Evolutionary conservation across 352 stramenopile genomes (phyloP).

Genomic region (Globisporangium splendens): DNA sequence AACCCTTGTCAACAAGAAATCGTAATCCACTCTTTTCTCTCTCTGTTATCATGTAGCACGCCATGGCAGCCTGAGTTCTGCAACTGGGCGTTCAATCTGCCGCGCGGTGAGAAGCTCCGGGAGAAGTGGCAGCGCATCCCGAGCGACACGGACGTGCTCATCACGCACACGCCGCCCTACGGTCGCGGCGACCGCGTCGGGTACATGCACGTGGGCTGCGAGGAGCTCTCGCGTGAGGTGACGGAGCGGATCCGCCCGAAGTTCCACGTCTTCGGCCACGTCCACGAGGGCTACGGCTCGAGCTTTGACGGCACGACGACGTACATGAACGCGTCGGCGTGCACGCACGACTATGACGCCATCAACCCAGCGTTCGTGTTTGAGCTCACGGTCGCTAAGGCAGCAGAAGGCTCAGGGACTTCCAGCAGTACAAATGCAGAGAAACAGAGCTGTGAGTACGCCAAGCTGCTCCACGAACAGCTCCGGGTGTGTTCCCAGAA

Average conservation of each 20-base stretch:
- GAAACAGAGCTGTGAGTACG: slow-evolving; percentile 23
- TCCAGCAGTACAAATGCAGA: too few species aligned
- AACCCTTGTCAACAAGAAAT: background rate
- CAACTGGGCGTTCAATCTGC: slow-evolving; percentile 79
- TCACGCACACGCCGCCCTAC: slow-evolving; percentile 86
- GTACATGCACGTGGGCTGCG: slow-evolving; percentile 61
- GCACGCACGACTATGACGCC: slow-evolving; percentile 72
- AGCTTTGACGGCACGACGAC: slow-evolving; percentile 69
- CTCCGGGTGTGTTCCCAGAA: slow-evolving; percentile 66
- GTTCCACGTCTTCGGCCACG: slow-evolving; percentile 89
- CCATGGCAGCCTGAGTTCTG: slow-evolving; percentile 85
- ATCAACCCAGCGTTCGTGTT: slow-evolving; percentile 68
- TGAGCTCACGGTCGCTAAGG: slow-evolving; percentile 21
- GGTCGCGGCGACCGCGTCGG: slow-evolving; percentile 66
- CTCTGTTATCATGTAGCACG: slow-evolving; percentile 2
- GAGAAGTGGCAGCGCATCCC: slow-evolving; percentile 53
- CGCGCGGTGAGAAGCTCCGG: slow-evolving; percentile 36
- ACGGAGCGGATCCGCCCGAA: slow-evolving; percentile 58
- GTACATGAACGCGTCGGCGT: slow-evolving; percentile 86
- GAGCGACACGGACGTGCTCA: slow-evolving; percentile 73
- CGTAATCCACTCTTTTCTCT: background rate
- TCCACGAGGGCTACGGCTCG: slow-evolving; percentile 85
- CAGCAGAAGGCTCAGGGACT: slow-evolving; percentile 8
- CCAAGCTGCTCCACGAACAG: slow-evolving; percentile 58
- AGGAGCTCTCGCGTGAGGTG: slow-evolving; percentile 69